Evolutionary conservation across 2,329 filamentous ascomycete species (phyloP).

Genomic region (Sclerotinia borealis): DNA sequence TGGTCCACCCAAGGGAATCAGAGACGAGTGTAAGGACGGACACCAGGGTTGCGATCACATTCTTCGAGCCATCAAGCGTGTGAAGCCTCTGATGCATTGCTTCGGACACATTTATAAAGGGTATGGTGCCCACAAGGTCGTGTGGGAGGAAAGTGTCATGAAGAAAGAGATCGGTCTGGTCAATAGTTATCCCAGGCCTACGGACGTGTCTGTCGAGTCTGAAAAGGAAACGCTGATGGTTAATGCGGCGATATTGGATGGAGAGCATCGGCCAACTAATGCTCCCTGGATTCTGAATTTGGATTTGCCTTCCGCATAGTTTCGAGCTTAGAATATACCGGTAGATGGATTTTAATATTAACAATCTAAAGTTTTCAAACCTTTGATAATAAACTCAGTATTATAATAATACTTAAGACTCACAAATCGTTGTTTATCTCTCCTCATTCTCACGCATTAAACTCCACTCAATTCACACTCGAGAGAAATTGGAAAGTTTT

Average conservation of each 20-base stretch:
- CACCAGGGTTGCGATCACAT: conserved; percentile 55
- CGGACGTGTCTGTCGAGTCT: conserved; percentile 28
- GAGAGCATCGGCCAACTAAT: conserved; percentile 38
- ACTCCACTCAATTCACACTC: too few species aligned
- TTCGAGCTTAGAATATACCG: too few species aligned
- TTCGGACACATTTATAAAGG: conserved; percentile 60
- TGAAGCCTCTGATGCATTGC: conserved; percentile 48
- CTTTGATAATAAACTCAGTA: too few species aligned
- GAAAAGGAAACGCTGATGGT: conserved; percentile 52
- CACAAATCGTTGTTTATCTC: too few species aligned
- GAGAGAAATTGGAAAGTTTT: too few species aligned
- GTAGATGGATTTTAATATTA: neutral
- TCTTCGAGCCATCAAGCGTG: conserved; percentile 43
- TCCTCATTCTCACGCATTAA: too few species aligned
- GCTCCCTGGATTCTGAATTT: conserved; percentile 39
- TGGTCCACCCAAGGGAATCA: conserved; percentile 46
- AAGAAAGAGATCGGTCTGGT: conserved; percentile 25
- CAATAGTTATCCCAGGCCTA: conserved; percentile 33
- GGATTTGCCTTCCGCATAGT: neutral
- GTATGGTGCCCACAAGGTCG: conserved; percentile 49
- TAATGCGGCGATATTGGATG: conserved; percentile 49
- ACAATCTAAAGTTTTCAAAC: neutral
- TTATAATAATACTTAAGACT: too few species aligned
- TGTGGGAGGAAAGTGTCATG: conserved; percentile 39
- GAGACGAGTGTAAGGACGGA: conserved; percentile 49